Evolutionary conservation across 441 rosid genomes (phyloP).

Genomic region (Geranium incanum): DNA sequence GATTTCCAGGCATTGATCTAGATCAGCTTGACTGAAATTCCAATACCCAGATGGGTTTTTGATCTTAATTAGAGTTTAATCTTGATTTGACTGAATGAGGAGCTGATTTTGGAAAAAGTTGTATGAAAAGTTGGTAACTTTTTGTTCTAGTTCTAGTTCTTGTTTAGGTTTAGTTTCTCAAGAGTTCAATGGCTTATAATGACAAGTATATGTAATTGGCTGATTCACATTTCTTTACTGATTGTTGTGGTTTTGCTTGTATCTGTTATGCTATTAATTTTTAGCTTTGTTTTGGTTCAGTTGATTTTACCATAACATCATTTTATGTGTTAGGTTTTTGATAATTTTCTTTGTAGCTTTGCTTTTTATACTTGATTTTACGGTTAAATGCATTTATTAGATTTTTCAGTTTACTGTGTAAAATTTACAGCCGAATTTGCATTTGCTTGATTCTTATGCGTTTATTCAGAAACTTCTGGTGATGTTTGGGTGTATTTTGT

Average conservation of each 20-base stretch:
- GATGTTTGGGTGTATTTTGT: neutral
- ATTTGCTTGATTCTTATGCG: neutral
- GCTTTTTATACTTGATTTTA: neutral
- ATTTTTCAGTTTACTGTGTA: too few species aligned
- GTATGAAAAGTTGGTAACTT: neutral
- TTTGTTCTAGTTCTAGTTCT: neutral
- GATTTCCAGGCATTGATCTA: neutral
- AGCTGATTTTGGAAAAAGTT: neutral
- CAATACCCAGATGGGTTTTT: neutral
- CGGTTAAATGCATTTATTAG: neutral
- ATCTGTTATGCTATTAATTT: too few species aligned
- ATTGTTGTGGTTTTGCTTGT: too few species aligned
- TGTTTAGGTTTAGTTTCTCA: neutral
- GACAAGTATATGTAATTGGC: too few species aligned
- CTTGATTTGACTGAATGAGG: neutral
- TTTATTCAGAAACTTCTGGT: neutral
- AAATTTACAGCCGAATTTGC: neutral
- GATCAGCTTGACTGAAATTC: neutral
- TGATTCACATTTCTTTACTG: too few species aligned
- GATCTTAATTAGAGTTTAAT: neutral
- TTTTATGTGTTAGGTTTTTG: too few species aligned
- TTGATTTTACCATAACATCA: neutral
- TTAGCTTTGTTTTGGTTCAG: neutral
- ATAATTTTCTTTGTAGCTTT: too few species aligned
- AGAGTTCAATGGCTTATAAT: neutral